phyloP scores from a whole-genome alignment of 148 eudicot genomes.

The Cornus florida region DNA sequence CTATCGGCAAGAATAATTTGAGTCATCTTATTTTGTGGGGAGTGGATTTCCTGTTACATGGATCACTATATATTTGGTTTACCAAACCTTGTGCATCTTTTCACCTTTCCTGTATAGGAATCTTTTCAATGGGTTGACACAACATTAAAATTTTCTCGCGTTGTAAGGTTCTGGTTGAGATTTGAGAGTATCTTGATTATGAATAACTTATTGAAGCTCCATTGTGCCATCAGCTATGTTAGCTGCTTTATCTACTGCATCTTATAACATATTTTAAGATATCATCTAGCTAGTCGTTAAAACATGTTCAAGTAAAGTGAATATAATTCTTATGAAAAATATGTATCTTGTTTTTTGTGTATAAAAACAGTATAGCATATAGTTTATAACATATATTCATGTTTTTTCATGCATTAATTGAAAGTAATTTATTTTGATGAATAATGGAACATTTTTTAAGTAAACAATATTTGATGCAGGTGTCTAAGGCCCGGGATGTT shows the following conservation, averaged over 20 bases:
- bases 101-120: background rate
- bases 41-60: background rate
- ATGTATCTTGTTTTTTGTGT: background rate
- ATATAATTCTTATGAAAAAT: background rate
- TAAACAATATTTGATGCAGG: constrained; percentile 41
- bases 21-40: background rate
- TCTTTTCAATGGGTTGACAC: background rate
- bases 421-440: background rate
- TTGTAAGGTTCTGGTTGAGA: background rate
- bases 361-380: background rate
- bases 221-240: background rate
- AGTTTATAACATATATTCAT: background rate
- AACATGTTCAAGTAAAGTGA: background rate
- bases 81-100: background rate
- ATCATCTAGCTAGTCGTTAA: background rate
- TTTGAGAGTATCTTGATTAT: constrained; percentile 1
- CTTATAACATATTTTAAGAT: background rate
- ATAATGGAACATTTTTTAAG: background rate
- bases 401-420: constrained; percentile 4
- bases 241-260: background rate
- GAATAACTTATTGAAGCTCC: background rate
- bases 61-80: background rate
- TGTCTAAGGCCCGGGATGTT: constrained; percentile 86
- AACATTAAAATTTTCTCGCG: background rate
- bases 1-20: background rate